Evolutionary conservation across 352 stramenopile species (phyloP), one percentile per base, ranked within the genome.

Genomic region (Phytophthora uliginosa): DNA sequence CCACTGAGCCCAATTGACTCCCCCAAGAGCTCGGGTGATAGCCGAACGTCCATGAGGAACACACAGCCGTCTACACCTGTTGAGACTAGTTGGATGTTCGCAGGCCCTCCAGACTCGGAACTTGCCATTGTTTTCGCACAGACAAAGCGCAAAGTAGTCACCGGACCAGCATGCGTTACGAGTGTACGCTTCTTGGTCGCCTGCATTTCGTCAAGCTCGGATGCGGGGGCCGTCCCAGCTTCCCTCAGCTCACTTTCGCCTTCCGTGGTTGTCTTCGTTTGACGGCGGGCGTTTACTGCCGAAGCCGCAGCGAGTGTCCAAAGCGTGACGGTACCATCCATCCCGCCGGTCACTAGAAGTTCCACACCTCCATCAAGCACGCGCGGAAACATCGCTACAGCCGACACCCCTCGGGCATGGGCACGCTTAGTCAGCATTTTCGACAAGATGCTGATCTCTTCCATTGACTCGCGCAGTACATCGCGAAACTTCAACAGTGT

Each of bases 101-200:
- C 69, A 13, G 69, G 62, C 12, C 75, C 59, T 18, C 63, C 60
- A 33, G 20, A 57, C 18, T 70, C 64, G 3, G 59, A 64, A 9
- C 12, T 22, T 18, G 64, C 58, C n/a, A 31, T 53, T 24, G 58
- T 59, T 56, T 61, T 60, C n/a, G 50, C 63, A 9, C 67, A 53
- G 4, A 94, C 51, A 59, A 95, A 95, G 7, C 66, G 56, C 38
- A 95, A 59, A 0, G 82, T 84, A 20, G 84, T 93, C 26, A 95
- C 80, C 0, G 83, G 72, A 0, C 88, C 88, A 0, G 75, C 58
- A 47, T 95, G 89, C 7, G 78, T 69, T 15, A 84, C 67, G 10
- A 94, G 57, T 1, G 78, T 90, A 31, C 91, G 89, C 76, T 93
- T 93, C 63, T 94, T 95, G 50, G 73, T 77, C 8, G 82, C 76